These are phyloP conservation scores for Hyaloscypha variabilis DNA, from an alignment of 495 filamentous ascomycete species.

Conservation along the genomic window DNA sequence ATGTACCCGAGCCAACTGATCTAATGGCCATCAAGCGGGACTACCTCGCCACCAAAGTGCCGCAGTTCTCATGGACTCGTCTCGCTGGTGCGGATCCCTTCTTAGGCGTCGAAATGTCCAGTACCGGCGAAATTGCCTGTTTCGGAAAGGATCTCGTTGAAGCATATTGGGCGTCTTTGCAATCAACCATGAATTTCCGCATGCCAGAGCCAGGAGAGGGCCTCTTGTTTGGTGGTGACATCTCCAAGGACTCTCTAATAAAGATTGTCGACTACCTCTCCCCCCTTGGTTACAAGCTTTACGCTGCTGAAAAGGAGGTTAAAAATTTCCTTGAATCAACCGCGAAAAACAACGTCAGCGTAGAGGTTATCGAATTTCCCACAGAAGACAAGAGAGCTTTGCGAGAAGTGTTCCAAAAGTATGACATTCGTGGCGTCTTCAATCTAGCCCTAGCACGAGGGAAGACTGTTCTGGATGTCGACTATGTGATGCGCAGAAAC, in stretches of 20 bases:
- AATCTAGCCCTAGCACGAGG: constrained; percentile 86
- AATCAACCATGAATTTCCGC: constrained; percentile 99
- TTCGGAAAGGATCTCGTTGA: constrained; percentile 95
- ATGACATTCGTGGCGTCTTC: constrained; percentile 94
- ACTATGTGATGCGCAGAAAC: constrained; percentile 96
- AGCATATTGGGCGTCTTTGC: constrained; percentile 95
- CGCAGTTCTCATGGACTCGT: constrained; percentile 98
- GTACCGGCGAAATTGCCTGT: constrained; percentile 96
- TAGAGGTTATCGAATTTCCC: constrained; percentile 96
- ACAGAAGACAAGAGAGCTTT: constrained; percentile 94
- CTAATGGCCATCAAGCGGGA: constrained; percentile 86
- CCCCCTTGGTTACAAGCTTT: constrained; percentile 93
- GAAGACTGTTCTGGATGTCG: constrained; percentile 85
- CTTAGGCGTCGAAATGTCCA: constrained; percentile 96
- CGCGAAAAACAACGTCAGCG: constrained; percentile 63
- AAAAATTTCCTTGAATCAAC: constrained; percentile 79
- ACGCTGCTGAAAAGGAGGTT: constrained; percentile 77
- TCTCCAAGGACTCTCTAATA: constrained; percentile 63
- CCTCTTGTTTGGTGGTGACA: constrained; percentile 89
- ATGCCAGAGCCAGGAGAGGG: constrained; percentile 91
- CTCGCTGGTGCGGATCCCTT: constrained; percentile 98
- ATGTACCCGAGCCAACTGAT: constrained; percentile 85
- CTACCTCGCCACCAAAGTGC: constrained; percentile 95
- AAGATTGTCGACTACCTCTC: constrained; percentile 80
- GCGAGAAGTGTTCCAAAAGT: constrained; percentile 94